A percentile compares a stretch with the other conserved stretches of the same genome.
phyloP scores from a whole-genome alignment of 108 stramenopile species.

The Aurantiochytrium sp. region DNA sequence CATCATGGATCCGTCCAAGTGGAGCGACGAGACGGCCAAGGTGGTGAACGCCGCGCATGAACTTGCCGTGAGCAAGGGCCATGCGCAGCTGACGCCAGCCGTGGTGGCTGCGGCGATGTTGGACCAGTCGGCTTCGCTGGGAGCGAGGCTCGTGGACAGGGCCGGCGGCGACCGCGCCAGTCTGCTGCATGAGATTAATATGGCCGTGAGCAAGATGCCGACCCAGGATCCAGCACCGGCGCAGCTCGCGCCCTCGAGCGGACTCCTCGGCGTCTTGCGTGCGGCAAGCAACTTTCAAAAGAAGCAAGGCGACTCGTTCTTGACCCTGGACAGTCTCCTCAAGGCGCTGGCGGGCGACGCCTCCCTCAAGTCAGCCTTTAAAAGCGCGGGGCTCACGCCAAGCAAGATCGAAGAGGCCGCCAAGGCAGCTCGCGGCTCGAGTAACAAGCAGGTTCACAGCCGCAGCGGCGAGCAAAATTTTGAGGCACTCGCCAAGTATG shows the following conservation, averaged over 20 bases:
- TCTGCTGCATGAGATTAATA: background rate
- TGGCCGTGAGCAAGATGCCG: background rate
- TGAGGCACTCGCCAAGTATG: conserved; percentile 87
- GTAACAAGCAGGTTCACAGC: background rate
- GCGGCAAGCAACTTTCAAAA: background rate
- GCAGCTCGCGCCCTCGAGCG: background rate
- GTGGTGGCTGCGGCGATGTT: background rate
- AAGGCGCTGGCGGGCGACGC: background rate
- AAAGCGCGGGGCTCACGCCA: background rate
- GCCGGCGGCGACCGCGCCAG: background rate
- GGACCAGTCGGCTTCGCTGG: background rate
- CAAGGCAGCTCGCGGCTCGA: background rate
- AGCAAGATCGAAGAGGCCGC: background rate
- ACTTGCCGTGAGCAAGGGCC: background rate
- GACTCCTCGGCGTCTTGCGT: background rate
- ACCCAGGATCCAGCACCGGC: background rate
- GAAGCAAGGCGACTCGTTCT: background rate
- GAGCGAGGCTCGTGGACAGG: background rate
- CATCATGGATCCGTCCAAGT: background rate
- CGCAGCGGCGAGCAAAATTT: conserved; percentile 65
- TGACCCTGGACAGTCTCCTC: background rate
- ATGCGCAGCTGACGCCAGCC: background rate
- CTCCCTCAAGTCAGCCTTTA: background rate
- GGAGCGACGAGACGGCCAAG: background rate
- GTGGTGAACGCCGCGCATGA: background rate